These are phyloP conservation scores for Aspergillus baeticus DNA, from an alignment of 495 filamentous ascomycete genomes.

Conservation along the genomic window DNA sequence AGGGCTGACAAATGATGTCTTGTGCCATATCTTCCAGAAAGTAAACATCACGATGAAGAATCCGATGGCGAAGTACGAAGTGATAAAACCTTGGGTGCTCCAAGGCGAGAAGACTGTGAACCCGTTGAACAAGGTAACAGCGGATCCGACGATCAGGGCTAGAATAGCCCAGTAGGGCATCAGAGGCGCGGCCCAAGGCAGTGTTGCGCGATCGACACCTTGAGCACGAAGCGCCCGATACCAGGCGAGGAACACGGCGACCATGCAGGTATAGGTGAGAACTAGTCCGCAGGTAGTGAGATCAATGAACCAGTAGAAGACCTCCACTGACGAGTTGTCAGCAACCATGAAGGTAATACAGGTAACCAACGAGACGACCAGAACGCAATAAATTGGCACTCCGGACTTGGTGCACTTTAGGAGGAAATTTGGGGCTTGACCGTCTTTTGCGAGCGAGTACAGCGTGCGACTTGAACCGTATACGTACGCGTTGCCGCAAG, in stretches of 20 bases:
- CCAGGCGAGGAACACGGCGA: slow-evolving; percentile 55
- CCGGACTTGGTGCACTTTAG: slow-evolving; percentile 39
- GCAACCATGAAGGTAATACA: slow-evolving; percentile 64
- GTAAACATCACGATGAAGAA: slow-evolving; percentile 31
- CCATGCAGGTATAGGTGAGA: slow-evolving; percentile 56
- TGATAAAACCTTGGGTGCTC: slow-evolving; percentile 33
- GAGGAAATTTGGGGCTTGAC: slow-evolving; percentile 58
- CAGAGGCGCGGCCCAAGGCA: slow-evolving; percentile 28
- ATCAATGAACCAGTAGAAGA: slow-evolving; percentile 59
- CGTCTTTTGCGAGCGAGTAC: slow-evolving; percentile 68
- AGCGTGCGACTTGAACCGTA: slow-evolving; percentile 74
- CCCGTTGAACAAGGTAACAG: slow-evolving; percentile 31
- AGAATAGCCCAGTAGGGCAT: slow-evolving; percentile 31
- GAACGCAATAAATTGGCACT: slow-evolving; percentile 61
- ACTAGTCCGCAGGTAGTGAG: slow-evolving; percentile 51
- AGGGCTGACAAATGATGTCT: slow-evolving; percentile 29
- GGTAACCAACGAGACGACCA: slow-evolving; percentile 51
- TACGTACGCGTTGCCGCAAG: slow-evolving; percentile 72
- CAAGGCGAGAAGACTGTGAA: slow-evolving; percentile 34
- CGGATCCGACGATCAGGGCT: slow-evolving; percentile 22
- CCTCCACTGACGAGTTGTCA: slow-evolving; percentile 47
- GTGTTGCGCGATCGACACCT: slow-evolving; percentile 45
- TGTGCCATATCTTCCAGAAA: slow-evolving; percentile 33
- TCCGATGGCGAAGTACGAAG: slow-evolving; percentile 33
- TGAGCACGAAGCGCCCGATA: slow-evolving; percentile 55